Percentiles rank a stretch among this genome's conserved stretches.
phyloP scores from a whole-genome alignment of 176 grass and related monocot species.

The Carex scoparia region DNA sequence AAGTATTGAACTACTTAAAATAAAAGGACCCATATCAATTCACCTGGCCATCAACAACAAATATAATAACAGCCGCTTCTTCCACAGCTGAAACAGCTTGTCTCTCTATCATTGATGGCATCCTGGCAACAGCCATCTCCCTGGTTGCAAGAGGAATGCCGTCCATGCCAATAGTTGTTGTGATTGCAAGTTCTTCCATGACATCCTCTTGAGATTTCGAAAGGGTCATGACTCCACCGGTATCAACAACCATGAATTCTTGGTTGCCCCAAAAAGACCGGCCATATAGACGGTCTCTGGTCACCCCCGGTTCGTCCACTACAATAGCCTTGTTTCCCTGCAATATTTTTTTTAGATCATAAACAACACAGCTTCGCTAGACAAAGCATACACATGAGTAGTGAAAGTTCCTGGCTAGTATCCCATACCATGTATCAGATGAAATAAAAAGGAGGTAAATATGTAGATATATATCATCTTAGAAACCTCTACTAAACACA shows the following conservation, averaged over 20 bases:
- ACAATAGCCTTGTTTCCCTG: conserved; percentile 87
- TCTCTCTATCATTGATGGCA: conserved; percentile 96
- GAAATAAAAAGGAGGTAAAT: not conserved
- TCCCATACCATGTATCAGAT: not conserved
- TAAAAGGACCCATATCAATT: conserved; percentile 26
- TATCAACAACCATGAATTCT: conserved; percentile 93
- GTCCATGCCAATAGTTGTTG: conserved; percentile 89
- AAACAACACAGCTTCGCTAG: not conserved
- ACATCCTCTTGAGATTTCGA: conserved; percentile 76
- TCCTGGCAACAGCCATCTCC: conserved; percentile 84
- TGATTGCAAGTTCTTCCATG: conserved; percentile 89
- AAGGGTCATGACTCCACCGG: conserved; percentile 77
- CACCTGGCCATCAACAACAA: conserved; percentile 93
- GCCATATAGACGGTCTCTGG: conserved; percentile 80
- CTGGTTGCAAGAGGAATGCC: conserved; percentile 76
- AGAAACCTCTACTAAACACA: conserved; percentile 3
- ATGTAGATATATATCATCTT: not conserved
- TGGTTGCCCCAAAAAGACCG: conserved; percentile 65
- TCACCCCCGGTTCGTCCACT: conserved; percentile 94
- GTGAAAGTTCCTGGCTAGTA: not conserved
- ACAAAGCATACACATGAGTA: not conserved
- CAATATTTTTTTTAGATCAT: not conserved
- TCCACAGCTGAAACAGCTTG: conserved; percentile 87
- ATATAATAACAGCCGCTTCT: conserved; percentile 66
- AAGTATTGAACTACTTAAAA: not conserved